Conservation (phyloP, 345 rosid species). For the Hypericum perforatum region DNA sequence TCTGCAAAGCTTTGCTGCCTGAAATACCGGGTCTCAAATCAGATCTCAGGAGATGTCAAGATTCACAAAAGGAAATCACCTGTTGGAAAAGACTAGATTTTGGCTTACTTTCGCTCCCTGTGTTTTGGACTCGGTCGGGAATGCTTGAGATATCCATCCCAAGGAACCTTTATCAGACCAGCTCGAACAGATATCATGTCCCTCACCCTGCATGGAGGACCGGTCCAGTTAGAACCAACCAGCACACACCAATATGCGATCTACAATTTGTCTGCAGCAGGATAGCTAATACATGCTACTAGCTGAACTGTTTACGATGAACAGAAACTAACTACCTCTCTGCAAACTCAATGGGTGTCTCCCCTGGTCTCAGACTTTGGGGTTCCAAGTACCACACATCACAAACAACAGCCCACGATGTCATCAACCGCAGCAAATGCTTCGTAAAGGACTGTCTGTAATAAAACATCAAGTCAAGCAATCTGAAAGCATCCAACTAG, state of each 20-base stretch:
- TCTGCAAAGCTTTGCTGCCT: too few relatives aligned
- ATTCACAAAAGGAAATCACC: too few relatives aligned
- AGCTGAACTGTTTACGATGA: conserved; percentile 1
- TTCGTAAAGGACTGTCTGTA: conserved; percentile 91
- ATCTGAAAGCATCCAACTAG: too few relatives aligned
- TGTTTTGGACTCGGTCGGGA: conserved; percentile 95
- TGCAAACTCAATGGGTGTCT: conserved; percentile 90
- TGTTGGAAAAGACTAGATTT: not conserved
- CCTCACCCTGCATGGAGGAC: conserved; percentile 51
- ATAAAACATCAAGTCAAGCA: conserved; percentile 7
- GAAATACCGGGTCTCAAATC: too few relatives aligned
- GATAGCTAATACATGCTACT: not conserved
- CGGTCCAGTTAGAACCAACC: conserved; percentile 5
- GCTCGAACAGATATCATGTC: conserved; percentile 87
- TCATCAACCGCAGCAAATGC: conserved; percentile 97
- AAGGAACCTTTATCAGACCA: conserved; percentile 89
- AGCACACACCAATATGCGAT: not conserved
- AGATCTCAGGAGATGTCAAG: too few relatives aligned
- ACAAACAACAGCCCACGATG: conserved; percentile 99
- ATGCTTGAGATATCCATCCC: conserved; percentile 98
- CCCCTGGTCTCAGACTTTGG: conserved; percentile 71
- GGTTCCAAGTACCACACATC: conserved; percentile 99
- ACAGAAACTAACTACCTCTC: conserved; percentile 51
- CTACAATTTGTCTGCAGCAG: not conserved
- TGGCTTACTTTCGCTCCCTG: conserved; percentile 82